Conservation (phyloP, 768 basidiomycete species). For the Lactarius tabidus region DNA sequence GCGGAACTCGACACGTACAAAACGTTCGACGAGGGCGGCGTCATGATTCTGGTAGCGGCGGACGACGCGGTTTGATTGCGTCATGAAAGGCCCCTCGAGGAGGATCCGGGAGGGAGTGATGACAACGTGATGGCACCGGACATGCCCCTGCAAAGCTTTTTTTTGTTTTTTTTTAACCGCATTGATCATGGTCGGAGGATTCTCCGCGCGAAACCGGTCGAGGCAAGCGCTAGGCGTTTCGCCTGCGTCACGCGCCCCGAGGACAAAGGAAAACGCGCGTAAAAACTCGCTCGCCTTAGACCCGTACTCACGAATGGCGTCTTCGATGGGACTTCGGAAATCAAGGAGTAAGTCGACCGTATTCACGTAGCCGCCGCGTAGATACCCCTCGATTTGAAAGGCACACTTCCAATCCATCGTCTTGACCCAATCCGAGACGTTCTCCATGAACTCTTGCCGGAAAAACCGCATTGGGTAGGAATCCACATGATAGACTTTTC, state of each 20-base stretch:
- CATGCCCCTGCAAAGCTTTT: slow-evolving; percentile 37
- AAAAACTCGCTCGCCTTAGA: slow-evolving; percentile 45
- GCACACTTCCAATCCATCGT: slow-evolving; percentile 59
- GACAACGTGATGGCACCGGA: slow-evolving; percentile 68
- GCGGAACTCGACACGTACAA: slow-evolving; percentile 78
- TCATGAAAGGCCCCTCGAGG: slow-evolving; percentile 70
- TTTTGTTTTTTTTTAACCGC: slow-evolving; percentile 10
- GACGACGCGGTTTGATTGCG: slow-evolving; percentile 78
- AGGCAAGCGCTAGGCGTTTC: slow-evolving; percentile 47
- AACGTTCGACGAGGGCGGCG: slow-evolving; percentile 54
- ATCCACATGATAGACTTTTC: slow-evolving; percentile 39
- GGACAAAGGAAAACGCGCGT: slow-evolving; percentile 47
- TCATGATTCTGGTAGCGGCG: slow-evolving; percentile 44
- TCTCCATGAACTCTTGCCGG: slow-evolving; percentile 41
- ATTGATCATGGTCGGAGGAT: slow-evolving; percentile 23
- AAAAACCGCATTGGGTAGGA: slow-evolving; percentile 52
- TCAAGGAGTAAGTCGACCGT: slow-evolving; percentile 48
- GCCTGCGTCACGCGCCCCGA: slow-evolving; percentile 42
- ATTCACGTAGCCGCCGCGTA: slow-evolving; percentile 59
- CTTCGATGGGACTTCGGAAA: slow-evolving; percentile 43
- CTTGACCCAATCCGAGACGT: slow-evolving; percentile 41
- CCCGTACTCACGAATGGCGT: slow-evolving; percentile 35
- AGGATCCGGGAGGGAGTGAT: slow-evolving; percentile 71
- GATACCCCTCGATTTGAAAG: slow-evolving; percentile 70
- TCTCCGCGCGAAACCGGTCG: slow-evolving; percentile 33